Percentiles rank a stretch among this genome's conserved stretches.
These are phyloP conservation scores for Blastosporella zonata DNA, from an alignment of 1,284 basidiomycete species.

Conservation along the genomic window DNA sequence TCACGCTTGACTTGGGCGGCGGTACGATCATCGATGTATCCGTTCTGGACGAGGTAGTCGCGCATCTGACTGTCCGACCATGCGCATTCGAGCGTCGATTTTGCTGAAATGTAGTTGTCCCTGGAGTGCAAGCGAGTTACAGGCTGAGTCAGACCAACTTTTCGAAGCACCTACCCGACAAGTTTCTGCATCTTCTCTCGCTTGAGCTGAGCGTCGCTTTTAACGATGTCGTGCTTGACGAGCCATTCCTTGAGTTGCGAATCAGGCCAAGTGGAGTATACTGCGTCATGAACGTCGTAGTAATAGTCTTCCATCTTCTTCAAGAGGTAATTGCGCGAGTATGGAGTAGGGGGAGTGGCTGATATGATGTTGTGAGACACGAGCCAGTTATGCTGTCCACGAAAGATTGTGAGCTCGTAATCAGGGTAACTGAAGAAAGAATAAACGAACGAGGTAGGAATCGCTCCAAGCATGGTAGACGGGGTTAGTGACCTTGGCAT, in stretches of 20 bases:
- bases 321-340: constrained; percentile 68
- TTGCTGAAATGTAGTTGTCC: constrained; percentile 72
- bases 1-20: constrained; percentile 70
- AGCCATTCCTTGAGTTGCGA: constrained; percentile 70
- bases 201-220: constrained; percentile 66
- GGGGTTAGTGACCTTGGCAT: constrained; percentile 59
- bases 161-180: constrained; percentile 45
- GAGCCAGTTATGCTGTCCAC: constrained; percentile 74
- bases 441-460: constrained; percentile 75
- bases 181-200: constrained; percentile 79
- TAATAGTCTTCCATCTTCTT: constrained; percentile 79
- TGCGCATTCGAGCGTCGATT: constrained; percentile 64
- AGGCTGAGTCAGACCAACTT: neutral
- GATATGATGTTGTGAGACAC: constrained; percentile 66
- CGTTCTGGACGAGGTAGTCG: constrained; percentile 75
- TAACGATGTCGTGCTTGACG: constrained; percentile 64
- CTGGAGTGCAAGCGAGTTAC: constrained; percentile 28
- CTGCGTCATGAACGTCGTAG: constrained; percentile 58
- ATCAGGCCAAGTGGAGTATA: constrained; percentile 73
- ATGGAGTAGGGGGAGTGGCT: constrained; percentile 45
- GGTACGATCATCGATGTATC: constrained; percentile 55
- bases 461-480: constrained; percentile 85
- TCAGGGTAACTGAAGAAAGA: neutral
- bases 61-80: constrained; percentile 83
- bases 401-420: neutral